Percentiles rank a stretch among this genome's conserved stretches.
Conservation (phyloP, 306 rosid species). For the Mucuna pruriens region DNA sequence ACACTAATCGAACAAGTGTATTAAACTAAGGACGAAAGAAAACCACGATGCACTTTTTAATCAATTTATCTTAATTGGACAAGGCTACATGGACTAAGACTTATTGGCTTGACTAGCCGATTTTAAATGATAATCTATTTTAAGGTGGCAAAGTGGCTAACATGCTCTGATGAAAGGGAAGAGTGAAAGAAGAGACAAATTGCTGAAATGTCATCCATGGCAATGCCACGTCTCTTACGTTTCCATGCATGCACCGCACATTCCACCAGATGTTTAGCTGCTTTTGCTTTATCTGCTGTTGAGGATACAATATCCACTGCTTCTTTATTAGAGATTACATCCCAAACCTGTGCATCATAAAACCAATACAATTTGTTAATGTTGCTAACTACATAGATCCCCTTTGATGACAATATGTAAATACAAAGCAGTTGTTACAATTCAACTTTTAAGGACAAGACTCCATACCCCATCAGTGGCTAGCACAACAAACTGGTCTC, state of each 20-base stretch:
- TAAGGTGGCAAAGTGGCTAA: conserved; percentile 42
- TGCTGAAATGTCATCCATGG: conserved; percentile 91
- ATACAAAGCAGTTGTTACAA: background rate
- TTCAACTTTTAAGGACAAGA: background rate
- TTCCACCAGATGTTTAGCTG: conserved; percentile 75
- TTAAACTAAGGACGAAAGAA: background rate
- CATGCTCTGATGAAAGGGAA: conserved; percentile 40
- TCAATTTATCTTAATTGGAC: conserved; percentile 27
- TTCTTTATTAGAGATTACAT: conserved; percentile 89
- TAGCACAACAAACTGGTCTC: conserved; percentile 80
- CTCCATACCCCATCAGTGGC: conserved; percentile 91
- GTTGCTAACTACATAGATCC: no score
- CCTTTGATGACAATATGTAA: no score
- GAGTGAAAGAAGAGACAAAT: conserved; percentile 89
- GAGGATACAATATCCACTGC: conserved; percentile 84
- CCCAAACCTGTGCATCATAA: conserved; percentile 82
- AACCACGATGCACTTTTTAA: background rate
- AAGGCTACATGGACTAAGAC: conserved; percentile 21
- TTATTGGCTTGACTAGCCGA: background rate
- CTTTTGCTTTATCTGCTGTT: conserved; percentile 57
- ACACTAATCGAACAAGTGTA: background rate
- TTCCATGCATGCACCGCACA: conserved; percentile 82
- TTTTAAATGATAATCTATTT: conserved; percentile 36
- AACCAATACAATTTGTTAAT: background rate
- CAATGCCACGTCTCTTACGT: conserved; percentile 80